Conservation (phyloP, 176 grass and related monocot genomes). For the Carex myosuroides region DNA sequence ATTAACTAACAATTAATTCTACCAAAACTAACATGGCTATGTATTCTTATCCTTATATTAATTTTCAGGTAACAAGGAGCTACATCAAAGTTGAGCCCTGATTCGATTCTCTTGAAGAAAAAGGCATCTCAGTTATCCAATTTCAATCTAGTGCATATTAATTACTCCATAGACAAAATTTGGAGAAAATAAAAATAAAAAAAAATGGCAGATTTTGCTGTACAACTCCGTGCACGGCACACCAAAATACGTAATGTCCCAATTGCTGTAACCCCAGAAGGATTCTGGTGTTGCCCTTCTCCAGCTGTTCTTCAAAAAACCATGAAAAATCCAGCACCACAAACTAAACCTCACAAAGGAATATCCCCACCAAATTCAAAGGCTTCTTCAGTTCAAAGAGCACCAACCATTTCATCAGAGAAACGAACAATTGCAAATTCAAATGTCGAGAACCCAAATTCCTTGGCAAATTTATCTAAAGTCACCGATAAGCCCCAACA, state of each 20-base stretch:
- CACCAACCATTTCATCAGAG: conserved; percentile 28
- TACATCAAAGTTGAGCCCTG: not conserved
- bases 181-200: not conserved
- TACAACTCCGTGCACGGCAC: conserved; percentile 39
- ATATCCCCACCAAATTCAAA: conserved; percentile 51
- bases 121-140: not conserved
- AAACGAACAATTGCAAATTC: conserved; percentile 36
- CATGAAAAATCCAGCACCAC: conserved; percentile 40
- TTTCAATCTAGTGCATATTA: not conserved
- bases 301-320: conserved; percentile 60
- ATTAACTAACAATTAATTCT: not conserved
- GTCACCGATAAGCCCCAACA: conserved; percentile 33
- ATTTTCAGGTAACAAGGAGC: conserved; percentile 11
- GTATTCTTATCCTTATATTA: not conserved
- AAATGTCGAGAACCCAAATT: conserved; percentile 31
- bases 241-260: conserved; percentile 59
- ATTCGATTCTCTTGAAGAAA: not conserved
- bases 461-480: conserved; percentile 33
- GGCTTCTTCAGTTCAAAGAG: conserved; percentile 48
- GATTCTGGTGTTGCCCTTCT: conserved; percentile 90
- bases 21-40: not conserved
- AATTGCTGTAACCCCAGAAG: conserved; percentile 67
- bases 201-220: conserved; percentile 59
- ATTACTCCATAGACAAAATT: not conserved
- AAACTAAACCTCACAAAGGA: conserved; percentile 35